Conservation (phyloP, 257 asterid genomes). For the Scutellaria barbata region DNA sequence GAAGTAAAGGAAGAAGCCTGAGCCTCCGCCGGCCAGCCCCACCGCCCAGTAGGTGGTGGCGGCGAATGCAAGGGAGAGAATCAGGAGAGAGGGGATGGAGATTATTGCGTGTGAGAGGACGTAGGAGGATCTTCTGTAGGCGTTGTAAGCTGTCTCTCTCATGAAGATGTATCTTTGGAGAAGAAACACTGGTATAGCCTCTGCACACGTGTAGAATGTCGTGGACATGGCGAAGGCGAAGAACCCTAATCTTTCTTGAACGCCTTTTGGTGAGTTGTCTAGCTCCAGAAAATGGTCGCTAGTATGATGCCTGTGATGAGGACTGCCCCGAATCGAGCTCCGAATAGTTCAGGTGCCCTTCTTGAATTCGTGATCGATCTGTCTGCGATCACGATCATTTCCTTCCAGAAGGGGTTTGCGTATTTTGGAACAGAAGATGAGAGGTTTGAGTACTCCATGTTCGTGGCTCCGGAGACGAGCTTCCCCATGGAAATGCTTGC, state of each 20-base stretch:
- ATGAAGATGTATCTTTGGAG: conserved; percentile 61
- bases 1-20: conserved; percentile 51
- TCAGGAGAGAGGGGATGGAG: conserved; percentile 47
- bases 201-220: conserved; percentile 66
- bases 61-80: conserved; percentile 51
- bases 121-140: conserved; percentile 59
- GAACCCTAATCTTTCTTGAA: conserved; percentile 60
- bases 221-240: conserved; percentile 70
- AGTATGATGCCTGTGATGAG: conserved; percentile 54
- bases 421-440: conserved; percentile 50
- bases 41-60: conserved; percentile 55
- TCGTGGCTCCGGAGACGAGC: conserved; percentile 51
- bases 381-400: conserved; percentile 51
- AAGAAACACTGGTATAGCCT: conserved; percentile 61
- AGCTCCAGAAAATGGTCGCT: conserved; percentile 58
- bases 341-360: conserved; percentile 59
- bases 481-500: conserved; percentile 62
- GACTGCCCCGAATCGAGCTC: conserved; percentile 54
- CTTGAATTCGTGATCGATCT: conserved; percentile 55
- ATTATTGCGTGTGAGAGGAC: conserved; percentile 54
- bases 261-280: conserved; percentile 53
- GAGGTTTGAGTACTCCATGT: conserved; percentile 35
- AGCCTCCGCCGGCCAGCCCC: conserved; percentile 55
- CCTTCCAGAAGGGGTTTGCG: conserved; percentile 60
- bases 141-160: conserved; percentile 67